Percentiles rank a stretch among this genome's conserved stretches.
These are phyloP conservation scores for Hyaloscypha finlandica DNA, from an alignment of 495 filamentous ascomycete genomes.

Conservation along the genomic window DNA sequence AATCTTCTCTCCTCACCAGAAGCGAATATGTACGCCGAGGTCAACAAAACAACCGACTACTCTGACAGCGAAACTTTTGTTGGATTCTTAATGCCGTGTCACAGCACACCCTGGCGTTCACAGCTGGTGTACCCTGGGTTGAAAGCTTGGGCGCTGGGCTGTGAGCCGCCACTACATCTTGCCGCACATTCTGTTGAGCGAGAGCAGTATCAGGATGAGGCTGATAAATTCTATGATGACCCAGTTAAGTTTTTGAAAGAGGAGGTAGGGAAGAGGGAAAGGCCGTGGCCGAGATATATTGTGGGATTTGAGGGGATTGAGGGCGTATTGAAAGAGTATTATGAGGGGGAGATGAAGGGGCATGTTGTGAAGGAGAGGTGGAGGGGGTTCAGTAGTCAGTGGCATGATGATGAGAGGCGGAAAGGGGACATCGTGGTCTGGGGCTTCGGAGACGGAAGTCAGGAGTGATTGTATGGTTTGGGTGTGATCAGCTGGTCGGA, in stretches of 20 bases:
- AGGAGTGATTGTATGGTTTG: not conserved
- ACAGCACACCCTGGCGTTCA: conserved; percentile 95
- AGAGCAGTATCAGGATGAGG: conserved; percentile 76
- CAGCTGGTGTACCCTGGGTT: conserved; percentile 76
- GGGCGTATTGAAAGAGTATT: conserved; percentile 44
- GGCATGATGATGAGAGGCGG: conserved; percentile 87
- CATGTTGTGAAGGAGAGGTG: conserved; percentile 59
- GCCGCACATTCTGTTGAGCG: conserved; percentile 51
- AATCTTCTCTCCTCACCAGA: conserved; percentile 23
- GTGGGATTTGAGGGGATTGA: conserved; percentile 57
- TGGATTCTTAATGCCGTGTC: conserved; percentile 95
- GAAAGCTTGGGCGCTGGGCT: conserved; percentile 83
- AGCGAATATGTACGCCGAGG: conserved; percentile 14
- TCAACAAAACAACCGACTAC: conserved; percentile 20
- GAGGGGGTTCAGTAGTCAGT: conserved; percentile 76
- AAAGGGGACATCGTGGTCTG: conserved; percentile 85
- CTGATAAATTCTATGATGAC: conserved; percentile 82
- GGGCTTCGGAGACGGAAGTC: conserved; percentile 37
- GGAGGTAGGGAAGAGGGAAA: conserved; percentile 32
- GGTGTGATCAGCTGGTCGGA: too few species aligned
- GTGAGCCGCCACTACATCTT: conserved; percentile 81
- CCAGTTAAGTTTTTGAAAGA: conserved; percentile 59
- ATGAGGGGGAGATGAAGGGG: conserved; percentile 50
- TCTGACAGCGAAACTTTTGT: conserved; percentile 59
- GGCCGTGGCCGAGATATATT: conserved; percentile 53